Evolutionary conservation across 768 basidiomycete genomes (phyloP).

Genomic region (Mrakia frigida): DNA sequence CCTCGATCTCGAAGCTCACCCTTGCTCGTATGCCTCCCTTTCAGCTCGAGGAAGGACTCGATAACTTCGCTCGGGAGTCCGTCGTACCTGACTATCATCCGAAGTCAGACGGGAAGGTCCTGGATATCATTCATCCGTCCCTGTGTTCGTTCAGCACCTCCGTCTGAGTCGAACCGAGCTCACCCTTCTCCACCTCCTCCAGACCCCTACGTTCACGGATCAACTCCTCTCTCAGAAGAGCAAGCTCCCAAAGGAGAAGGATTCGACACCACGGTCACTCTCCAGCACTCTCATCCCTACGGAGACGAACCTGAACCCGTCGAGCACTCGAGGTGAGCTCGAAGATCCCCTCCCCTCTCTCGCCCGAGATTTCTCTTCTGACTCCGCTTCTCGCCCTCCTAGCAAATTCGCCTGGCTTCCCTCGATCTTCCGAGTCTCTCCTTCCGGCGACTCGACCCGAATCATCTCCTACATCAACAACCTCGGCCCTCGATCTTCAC

Average conservation of each 20-base stretch:
- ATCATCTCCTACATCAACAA: constrained; percentile 21
- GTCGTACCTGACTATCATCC: constrained; percentile 21
- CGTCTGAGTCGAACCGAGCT: too few species aligned
- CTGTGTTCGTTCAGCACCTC: constrained; percentile 13
- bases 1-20: neutral
- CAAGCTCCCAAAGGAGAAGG: neutral
- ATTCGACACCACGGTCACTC: neutral
- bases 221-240: neutral
- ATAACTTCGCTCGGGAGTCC: neutral
- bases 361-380: neutral
- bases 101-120: constrained; percentile 27
- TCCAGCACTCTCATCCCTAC: constrained; percentile 1
- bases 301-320: neutral
- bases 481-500: constrained; percentile 25
- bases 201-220: constrained; percentile 3
- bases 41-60: constrained; percentile 20
- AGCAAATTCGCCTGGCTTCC: constrained; percentile 23
- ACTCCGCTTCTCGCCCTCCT: too few species aligned
- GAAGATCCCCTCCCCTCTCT: neutral
- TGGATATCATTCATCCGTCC: constrained; percentile 26
- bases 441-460: neutral
- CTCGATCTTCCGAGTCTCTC: constrained; percentile 20
- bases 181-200: too few species aligned
- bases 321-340: constrained; percentile 3
- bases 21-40: too few species aligned